phyloP scores from a whole-genome alignment of 768 basidiomycete species.

The Hypholoma sublateritium region DNA sequence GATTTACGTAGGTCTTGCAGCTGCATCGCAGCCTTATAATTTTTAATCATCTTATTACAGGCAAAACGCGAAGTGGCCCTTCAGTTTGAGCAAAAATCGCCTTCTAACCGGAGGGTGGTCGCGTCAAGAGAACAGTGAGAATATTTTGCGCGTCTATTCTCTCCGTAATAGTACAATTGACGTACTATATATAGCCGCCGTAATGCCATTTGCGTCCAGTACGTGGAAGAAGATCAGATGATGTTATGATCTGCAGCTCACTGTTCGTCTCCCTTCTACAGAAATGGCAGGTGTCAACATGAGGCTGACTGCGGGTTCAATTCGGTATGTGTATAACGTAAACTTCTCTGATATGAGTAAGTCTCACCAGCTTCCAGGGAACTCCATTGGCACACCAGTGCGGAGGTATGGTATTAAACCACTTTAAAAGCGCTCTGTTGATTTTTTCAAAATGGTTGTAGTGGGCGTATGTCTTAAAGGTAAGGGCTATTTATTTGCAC shows the following conservation, averaged over 20 bases:
- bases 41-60: slow-evolving; percentile 2
- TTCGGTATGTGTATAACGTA: slow-evolving; percentile 31
- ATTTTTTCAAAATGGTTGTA: slow-evolving; percentile 6
- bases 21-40: background rate
- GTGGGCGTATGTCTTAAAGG: slow-evolving; percentile 55
- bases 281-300: slow-evolving; percentile 44
- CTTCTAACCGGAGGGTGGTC: slow-evolving; percentile 59
- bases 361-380: slow-evolving; percentile 33
- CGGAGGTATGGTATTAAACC: slow-evolving; percentile 30
- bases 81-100: slow-evolving; percentile 58
- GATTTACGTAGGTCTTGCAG: slow-evolving; percentile 34
- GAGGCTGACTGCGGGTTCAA: slow-evolving; percentile 50
- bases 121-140: slow-evolving; percentile 51
- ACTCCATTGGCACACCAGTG: slow-evolving; percentile 53
- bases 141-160: slow-evolving; percentile 17
- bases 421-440: background rate
- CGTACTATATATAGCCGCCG: slow-evolving; percentile 29
- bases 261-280: slow-evolving; percentile 9
- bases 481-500: slow-evolving; percentile 23
- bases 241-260: slow-evolving; percentile 7
- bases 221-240: background rate
- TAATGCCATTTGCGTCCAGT: slow-evolving; percentile 46
- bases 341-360: background rate
- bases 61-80: slow-evolving; percentile 63
- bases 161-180: background rate